Evolutionary conservation across 805 yeast genomes (phyloP), one percentile per base, ranked within the genome.

Genomic region (Lachancea meyersii): DNA sequence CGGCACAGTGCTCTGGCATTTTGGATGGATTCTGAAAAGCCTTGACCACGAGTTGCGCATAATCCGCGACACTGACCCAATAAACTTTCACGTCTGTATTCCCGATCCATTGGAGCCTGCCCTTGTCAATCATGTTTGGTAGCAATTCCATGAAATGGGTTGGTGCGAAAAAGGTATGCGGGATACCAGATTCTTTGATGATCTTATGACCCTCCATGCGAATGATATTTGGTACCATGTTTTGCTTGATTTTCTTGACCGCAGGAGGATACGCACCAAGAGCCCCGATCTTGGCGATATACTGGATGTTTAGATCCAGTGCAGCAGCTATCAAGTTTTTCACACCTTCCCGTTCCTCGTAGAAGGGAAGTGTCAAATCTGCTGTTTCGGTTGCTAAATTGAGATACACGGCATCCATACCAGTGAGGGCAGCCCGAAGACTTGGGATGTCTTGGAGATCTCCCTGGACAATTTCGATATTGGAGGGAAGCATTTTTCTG

Each of bases 81-180:
- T 35, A 35, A 14, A 35, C 16, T 27, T 35, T 35, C 7, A 35
- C 39, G 4, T 35, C 10, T 14, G 30, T 16, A 2, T 26, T 37
- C 18, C 22, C 14, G 11, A 26, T n/a, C 28, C 18, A 37, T 37
- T 38, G 41, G 20, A 38, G 41, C 22, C 38, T 8, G 6, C 21
- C 16, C 24, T 28, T 28, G 41, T 38, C 41, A 28, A 38, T 38
- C 38, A 28, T 38, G 41, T 28, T 16, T 19, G 41, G 41, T n/a
- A 38, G 41, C 41, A 38, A 22, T 31, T 38, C 41, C 41, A 38
- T 38, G 37, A 38, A 38, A 38, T 38, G 41, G 24, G 41, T 38
- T 10, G 41, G 41, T 20, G 41, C 41, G 22, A 38, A 38, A 38
- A 28, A 38, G 20, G 41, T 38, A 22, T 38, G 41, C 9, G 20